Conservation (phyloP, 768 basidiomycete genomes). For the Albatrellus ellisii region DNA sequence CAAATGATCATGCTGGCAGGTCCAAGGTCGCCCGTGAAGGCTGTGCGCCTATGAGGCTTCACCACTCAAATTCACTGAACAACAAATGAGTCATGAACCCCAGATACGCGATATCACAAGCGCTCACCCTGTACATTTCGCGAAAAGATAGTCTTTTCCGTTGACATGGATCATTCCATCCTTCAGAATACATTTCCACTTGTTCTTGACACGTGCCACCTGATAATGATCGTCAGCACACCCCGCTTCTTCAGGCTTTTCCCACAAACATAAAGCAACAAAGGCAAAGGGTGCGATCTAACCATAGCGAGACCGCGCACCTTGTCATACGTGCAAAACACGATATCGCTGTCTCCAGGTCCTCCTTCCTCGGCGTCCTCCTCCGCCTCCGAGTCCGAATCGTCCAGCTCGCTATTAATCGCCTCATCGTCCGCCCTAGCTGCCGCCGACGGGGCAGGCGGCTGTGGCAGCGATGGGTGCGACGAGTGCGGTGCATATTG, state of each 20-base stretch:
- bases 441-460: constrained; percentile 25
- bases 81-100: neutral
- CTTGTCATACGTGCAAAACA: constrained; percentile 98
- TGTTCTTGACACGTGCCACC: constrained; percentile 99
- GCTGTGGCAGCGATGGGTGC: constrained; percentile 69
- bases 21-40: neutral
- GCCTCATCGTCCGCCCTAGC: constrained; percentile 58
- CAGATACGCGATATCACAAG: neutral
- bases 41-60: constrained; percentile 4
- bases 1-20: neutral
- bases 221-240: constrained; percentile 19
- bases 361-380: constrained; percentile 72
- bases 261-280: neutral
- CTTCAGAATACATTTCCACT: constrained; percentile 98
- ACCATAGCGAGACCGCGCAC: constrained; percentile 26
- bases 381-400: constrained; percentile 81
- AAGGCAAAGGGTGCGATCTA: constrained; percentile 1
- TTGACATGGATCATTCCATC: constrained; percentile 97
- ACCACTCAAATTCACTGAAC: constrained; percentile 25
- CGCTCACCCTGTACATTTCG: constrained; percentile 85
- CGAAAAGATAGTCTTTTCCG: constrained; percentile 94
- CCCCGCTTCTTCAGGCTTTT: neutral
- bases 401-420: constrained; percentile 95
- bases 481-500: constrained; percentile 55
- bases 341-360: constrained; percentile 74